Evolutionary conservation across 2,329 filamentous ascomycete genomes (phyloP).

Genomic region (Myriosclerotinia duriaeana): DNA sequence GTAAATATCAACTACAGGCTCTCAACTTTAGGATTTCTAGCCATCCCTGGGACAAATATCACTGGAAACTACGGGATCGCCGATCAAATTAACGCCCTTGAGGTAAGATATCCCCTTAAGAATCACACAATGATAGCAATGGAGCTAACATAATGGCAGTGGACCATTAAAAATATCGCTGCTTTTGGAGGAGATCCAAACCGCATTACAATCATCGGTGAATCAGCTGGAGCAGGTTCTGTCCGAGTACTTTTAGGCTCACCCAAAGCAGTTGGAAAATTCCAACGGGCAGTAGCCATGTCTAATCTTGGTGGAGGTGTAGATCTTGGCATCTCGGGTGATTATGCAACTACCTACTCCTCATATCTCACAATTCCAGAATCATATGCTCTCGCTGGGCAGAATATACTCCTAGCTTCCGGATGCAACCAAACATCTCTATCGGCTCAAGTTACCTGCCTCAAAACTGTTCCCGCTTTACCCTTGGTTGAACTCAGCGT

Average conservation of each 20-base stretch:
- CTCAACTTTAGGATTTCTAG: slow-evolving; percentile 42
- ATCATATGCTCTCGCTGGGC: slow-evolving; percentile 50
- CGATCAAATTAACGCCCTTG: slow-evolving; percentile 51
- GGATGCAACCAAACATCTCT: slow-evolving; percentile 49
- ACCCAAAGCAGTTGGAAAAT: slow-evolving; percentile 48
- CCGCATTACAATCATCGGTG: slow-evolving; percentile 50
- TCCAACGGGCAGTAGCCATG: slow-evolving; percentile 49
- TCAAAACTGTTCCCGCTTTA: slow-evolving; percentile 46
- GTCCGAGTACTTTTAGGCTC: slow-evolving; percentile 52
- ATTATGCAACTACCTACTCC: slow-evolving; percentile 55
- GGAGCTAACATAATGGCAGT: slow-evolving; percentile 37
- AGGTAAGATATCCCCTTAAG: slow-evolving; percentile 33
- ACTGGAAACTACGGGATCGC: slow-evolving; percentile 54
- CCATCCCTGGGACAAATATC: slow-evolving; percentile 51
- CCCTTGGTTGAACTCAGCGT: slow-evolving; percentile 43
- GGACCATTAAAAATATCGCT: slow-evolving; percentile 49
- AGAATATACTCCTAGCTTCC: slow-evolving; percentile 48
- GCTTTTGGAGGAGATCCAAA: slow-evolving; percentile 50
- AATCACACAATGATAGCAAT: no score
- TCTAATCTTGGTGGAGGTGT: slow-evolving; percentile 55
- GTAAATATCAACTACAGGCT: slow-evolving; percentile 38
- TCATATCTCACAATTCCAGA: slow-evolving; percentile 52
- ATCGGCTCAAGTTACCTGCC: slow-evolving; percentile 48
- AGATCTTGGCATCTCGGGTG: slow-evolving; percentile 46
- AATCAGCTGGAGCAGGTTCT: slow-evolving; percentile 52